Percentiles rank a stretch among this genome's conserved stretches.
Evolutionary conservation across 2,329 filamentous ascomycete species (phyloP).

Genomic region (Nigrospora osmanthi): DNA sequence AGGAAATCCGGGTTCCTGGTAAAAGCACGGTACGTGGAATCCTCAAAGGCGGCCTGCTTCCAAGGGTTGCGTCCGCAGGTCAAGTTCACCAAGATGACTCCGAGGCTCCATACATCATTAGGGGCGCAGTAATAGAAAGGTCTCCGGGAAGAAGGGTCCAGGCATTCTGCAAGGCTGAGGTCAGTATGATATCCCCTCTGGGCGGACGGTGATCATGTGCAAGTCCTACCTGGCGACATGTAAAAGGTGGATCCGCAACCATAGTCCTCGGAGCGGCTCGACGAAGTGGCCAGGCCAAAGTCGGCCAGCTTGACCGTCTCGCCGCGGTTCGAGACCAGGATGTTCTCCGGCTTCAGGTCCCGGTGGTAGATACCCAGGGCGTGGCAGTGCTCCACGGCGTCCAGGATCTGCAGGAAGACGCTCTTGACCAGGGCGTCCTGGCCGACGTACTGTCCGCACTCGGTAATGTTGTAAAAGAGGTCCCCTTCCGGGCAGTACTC

Average conservation of each 20-base stretch:
- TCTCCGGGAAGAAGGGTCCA: conserved; percentile 66
- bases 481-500: conserved; percentile 97
- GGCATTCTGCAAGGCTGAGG: conserved; percentile 62
- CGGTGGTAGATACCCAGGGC: conserved; percentile 89
- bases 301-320: conserved; percentile 92
- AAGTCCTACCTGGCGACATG: conserved; percentile 89
- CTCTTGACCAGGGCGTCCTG: conserved; percentile 82
- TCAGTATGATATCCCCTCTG: conserved; percentile 14
- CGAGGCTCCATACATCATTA: conserved; percentile 97
- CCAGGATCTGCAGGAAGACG: conserved; percentile 89
- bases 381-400: conserved; percentile 95
- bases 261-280: conserved; percentile 82
- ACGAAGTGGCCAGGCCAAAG: conserved; percentile 88
- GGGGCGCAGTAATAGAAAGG: conserved; percentile 83
- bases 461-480: conserved; percentile 94
- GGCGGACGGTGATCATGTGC: conserved; percentile 6
- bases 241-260: conserved; percentile 98
- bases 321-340: conserved; percentile 82
- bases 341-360: conserved; percentile 97
- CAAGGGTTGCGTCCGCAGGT: conserved; percentile 97
- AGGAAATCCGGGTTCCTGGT: conserved; percentile 79
- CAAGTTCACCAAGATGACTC: conserved; percentile 94
- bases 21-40: conserved; percentile 91
- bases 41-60: conserved; percentile 91
- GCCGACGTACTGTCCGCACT: conserved; percentile 85